Evolutionary conservation across 2,329 filamentous ascomycete genomes (phyloP), one percentile per base, ranked within the genome.

Genomic region (Xylariaceae sp.): DNA sequence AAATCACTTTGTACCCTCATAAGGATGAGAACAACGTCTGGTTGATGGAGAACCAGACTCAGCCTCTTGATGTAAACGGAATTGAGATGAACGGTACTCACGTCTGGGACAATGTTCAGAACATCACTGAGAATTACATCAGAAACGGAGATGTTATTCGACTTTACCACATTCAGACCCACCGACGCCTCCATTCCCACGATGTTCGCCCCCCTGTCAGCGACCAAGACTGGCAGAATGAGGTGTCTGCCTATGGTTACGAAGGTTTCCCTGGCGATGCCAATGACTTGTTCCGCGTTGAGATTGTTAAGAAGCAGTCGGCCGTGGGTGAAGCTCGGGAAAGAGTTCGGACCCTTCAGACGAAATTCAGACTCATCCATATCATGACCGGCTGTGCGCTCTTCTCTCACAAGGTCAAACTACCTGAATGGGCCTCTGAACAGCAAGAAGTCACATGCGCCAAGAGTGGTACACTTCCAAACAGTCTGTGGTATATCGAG

Each of bases 371-470:
- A 72, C 88, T 99, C 50, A 84, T 97, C 39, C 94, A 99, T 72
- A 78, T 96, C 73, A 97, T 99, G 94, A 96, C 92, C 64, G 92
- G 93, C 51, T 99, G 94, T 72, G 89, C 88, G 10, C 82, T 99
- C 23, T 99, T 99, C 80, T 97, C 93, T 0, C 94, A 99, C 82
- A 97, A 97, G 79, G 92, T 97, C 73, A 99, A 99, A 80, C 87
- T 99, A 60, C 94, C 94, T 2, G 92, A 96, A 2, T 99, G 94
- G 94, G 94, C 90, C 51, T 99, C 88, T 55, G 94, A 97, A 74
- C 94, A 99, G 75, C 94, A 99, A 74, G 94, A 99, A 76, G 94
- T 99, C n/a, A 97, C 93, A 17, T 99, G 94, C 72, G 94, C 94
- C 6, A 88, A 87, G 67, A 88, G 90, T 52, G 94, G 92, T 67